Evolutionary conservation across 2,329 filamentous ascomycete genomes (phyloP).

Genomic region (Aspergillus jensenii): DNA sequence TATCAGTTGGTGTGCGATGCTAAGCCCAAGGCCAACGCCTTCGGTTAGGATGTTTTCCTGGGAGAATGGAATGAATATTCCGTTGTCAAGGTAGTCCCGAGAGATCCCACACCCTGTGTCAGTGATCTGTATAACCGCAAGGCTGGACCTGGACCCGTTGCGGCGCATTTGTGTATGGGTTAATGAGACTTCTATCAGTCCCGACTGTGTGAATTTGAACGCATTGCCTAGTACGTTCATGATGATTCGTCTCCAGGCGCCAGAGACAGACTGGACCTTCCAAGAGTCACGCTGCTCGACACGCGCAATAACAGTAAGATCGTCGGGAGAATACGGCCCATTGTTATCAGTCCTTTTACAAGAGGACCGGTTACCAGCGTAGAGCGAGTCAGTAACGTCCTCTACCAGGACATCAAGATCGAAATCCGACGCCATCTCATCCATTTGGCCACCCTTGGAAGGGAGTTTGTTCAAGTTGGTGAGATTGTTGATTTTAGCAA

Average conservation of each 20-base stretch:
- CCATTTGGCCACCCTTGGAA: constrained; percentile 8
- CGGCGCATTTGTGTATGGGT: constrained; percentile 13
- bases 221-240: constrained; percentile 41
- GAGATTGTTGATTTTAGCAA: constrained; percentile 37
- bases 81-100: constrained; percentile 57
- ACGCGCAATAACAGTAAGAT: constrained; percentile 29
- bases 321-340: neutral
- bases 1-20: constrained; percentile 60
- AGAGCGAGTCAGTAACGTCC: constrained; percentile 29
- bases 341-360: neutral
- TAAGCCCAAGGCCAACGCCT: constrained; percentile 64
- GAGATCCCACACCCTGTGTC: constrained; percentile 67
- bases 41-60: constrained; percentile 61
- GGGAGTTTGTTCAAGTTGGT: constrained; percentile 16
- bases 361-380: constrained; percentile 20
- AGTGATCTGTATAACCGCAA: constrained; percentile 46
- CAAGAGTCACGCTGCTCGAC: constrained; percentile 30
- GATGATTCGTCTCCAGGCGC: constrained; percentile 35
- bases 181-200: constrained; percentile 33
- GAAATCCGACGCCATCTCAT: constrained; percentile 31
- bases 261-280: constrained; percentile 29
- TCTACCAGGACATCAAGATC: constrained; percentile 32
- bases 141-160: constrained; percentile 10
- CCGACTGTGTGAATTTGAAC: constrained; percentile 37
- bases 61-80: constrained; percentile 61